These are phyloP conservation scores for Fusarium caatingaense DNA, from an alignment of 2,329 filamentous ascomycete species.

Conservation along the genomic window DNA sequence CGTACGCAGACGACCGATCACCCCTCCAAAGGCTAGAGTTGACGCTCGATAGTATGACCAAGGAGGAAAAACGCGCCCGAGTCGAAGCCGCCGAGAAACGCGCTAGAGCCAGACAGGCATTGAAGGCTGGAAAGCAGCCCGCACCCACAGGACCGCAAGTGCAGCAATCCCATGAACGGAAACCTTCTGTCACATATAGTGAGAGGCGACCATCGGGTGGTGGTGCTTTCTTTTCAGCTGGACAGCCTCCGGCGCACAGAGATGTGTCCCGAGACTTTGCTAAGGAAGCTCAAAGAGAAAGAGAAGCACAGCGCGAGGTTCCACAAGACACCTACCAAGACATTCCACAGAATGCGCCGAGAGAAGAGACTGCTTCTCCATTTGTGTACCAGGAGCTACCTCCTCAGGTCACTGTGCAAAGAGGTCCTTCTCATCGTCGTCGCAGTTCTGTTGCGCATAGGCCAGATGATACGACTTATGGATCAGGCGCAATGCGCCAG, in stretches of 20 bases:
- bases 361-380: slow-evolving; percentile 22
- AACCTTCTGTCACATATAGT: slow-evolving; percentile 30
- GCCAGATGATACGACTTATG: slow-evolving; percentile 37
- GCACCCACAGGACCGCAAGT: slow-evolving; percentile 33
- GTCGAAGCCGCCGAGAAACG: slow-evolving; percentile 84
- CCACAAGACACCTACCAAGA: slow-evolving; percentile 27
- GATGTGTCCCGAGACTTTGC: slow-evolving; percentile 25
- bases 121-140: slow-evolving; percentile 47
- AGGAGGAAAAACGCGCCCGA: slow-evolving; percentile 91
- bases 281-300: slow-evolving; percentile 29
- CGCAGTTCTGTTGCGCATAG: slow-evolving; percentile 38
- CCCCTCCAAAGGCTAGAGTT: slow-evolving; percentile 94
- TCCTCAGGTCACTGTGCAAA: slow-evolving; percentile 33
- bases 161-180: slow-evolving; percentile 42
- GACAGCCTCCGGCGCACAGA: slow-evolving; percentile 27
- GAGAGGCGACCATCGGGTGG: slow-evolving; percentile 32
- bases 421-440: slow-evolving; percentile 33
- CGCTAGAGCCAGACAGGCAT: slow-evolving; percentile 70
- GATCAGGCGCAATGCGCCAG: slow-evolving; percentile 38
- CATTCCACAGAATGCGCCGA: slow-evolving; percentile 21
- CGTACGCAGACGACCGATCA: slow-evolving; percentile 83
- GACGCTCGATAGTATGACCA: slow-evolving; percentile 91
- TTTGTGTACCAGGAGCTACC: slow-evolving; percentile 30
- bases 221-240: slow-evolving; percentile 26
- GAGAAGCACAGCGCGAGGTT: slow-evolving; percentile 14